These are phyloP conservation scores for Cryomyces minteri DNA, from an alignment of 495 filamentous ascomycete species.

Conservation along the genomic window DNA sequence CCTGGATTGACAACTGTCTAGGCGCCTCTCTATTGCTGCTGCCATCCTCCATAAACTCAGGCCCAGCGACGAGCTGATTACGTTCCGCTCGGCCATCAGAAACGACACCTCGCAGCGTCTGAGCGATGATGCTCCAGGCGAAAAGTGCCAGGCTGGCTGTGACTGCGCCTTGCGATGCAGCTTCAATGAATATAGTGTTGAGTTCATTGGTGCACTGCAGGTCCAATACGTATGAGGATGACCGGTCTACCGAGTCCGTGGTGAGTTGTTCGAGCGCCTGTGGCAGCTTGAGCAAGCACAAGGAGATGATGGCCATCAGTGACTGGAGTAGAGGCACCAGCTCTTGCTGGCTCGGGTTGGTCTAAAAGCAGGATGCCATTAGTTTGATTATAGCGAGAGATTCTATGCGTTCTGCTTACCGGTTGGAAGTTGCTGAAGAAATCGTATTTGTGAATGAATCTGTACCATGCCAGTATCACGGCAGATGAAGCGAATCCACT, in stretches of 20 bases:
- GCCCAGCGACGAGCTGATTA: background rate
- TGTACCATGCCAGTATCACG: constrained; percentile 54
- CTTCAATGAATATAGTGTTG: constrained; percentile 38
- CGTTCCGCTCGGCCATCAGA: background rate
- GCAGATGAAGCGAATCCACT: constrained; percentile 34
- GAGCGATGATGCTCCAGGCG: constrained; percentile 53
- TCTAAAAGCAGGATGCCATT: constrained; percentile 2
- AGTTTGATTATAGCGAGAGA: constrained; percentile 12
- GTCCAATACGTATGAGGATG: constrained; percentile 41
- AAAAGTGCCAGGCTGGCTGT: constrained; percentile 50
- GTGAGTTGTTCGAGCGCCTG: constrained; percentile 15
- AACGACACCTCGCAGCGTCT: background rate
- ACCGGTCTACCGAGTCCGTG: constrained; percentile 18
- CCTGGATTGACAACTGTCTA: background rate
- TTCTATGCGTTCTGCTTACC: background rate
- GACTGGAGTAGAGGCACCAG: constrained; percentile 43
- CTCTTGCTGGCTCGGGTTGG: constrained; percentile 24
- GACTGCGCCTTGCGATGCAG: constrained; percentile 23
- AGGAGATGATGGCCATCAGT: constrained; percentile 50
- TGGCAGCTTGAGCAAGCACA: constrained; percentile 55
- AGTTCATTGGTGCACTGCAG: constrained; percentile 42
- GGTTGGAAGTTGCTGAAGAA: constrained; percentile 35
- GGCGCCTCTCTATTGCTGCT: background rate
- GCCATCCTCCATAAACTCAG: background rate
- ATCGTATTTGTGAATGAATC: constrained; percentile 39